These are phyloP conservation scores for Verticillium alfalfae DNA, from an alignment of 2,329 filamentous ascomycete genomes.

Conservation along the genomic window DNA sequence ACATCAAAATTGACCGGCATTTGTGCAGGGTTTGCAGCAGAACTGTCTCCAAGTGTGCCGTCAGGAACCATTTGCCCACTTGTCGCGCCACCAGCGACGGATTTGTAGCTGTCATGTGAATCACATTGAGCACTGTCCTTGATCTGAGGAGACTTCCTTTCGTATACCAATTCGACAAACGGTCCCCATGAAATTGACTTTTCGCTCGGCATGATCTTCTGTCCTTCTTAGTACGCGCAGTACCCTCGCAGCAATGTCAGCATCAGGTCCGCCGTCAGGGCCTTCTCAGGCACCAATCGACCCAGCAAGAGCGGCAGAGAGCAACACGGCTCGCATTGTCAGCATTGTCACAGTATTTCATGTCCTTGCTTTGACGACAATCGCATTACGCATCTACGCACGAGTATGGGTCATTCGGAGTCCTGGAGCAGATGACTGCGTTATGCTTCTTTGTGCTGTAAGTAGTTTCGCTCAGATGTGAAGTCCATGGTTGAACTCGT, in stretches of 20 bases:
- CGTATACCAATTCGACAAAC: not conserved
- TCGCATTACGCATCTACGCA: slow-evolving; percentile 11
- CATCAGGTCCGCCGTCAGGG: not conserved
- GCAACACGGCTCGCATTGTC: slow-evolving; percentile 16
- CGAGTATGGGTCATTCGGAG: slow-evolving; percentile 13
- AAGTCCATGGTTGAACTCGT: no score
- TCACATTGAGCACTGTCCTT: no score
- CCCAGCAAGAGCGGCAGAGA: slow-evolving; percentile 17
- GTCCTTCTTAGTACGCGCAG: not conserved
- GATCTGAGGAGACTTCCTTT: no score
- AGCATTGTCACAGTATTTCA: slow-evolving; percentile 15
- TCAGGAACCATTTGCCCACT: no score
- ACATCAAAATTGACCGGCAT: not conserved
- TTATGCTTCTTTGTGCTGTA: slow-evolving; percentile 20
- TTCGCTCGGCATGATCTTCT: not conserved
- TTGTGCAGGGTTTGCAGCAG: not conserved
- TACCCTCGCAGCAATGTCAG: not conserved
- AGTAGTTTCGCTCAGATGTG: slow-evolving; percentile 1
- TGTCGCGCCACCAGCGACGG: not conserved
- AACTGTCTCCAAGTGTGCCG: not conserved
- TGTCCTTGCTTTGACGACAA: slow-evolving; percentile 14
- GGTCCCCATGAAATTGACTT: not conserved
- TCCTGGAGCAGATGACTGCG: slow-evolving; percentile 19
- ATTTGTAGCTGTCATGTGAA: not conserved
- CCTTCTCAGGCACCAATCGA: slow-evolving; percentile 1